Evolutionary conservation across 2,329 filamentous ascomycete genomes (phyloP), one percentile per base, ranked within the genome.

Genomic region (Chaetothyriales sp.): DNA sequence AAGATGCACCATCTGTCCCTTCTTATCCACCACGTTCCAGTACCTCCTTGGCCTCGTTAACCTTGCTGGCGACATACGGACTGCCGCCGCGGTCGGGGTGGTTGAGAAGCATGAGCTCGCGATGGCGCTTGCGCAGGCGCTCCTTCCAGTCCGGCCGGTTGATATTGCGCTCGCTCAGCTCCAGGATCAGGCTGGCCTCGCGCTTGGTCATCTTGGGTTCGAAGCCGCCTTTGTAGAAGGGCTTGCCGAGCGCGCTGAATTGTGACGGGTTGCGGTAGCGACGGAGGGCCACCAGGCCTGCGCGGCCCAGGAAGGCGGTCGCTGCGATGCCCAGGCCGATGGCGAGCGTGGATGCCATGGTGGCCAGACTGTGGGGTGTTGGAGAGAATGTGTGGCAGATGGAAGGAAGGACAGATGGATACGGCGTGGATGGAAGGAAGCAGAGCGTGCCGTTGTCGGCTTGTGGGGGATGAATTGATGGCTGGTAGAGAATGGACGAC

Each of bases 191-290:
- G 4, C 89, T 78, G 19, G 92, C 92, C 72, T 98, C 92, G 67
- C 85, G 82, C 68, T 85, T 81, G 68, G 82, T 95, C 90, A 98
- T 98, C 70, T 85, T 86, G 55, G 82, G 76, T 73, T 98, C 92
- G 66, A 98, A 98, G n/a, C 92, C 92, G 61, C 92, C 92, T 71
- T 97, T 98, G 77, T 95, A 97, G 66, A 89, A 98, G 44, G 89
- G 82, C 69, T 89, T 89, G 62, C 92, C 92, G 61, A 95, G 73
- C 37, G 85, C 83, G 59, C 85, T 85, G 47, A 86, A 76, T 58
- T 72, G 71, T 56, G 69, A 71, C 7, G 69, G 71, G 57, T 86
- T 85, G 56, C 85, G 79, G 54, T 85, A 94, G 63, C 87, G 81
- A 58, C 89, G 82, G 69, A 89, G 80, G 61, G 92, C 92, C 63